Conservation (phyloP, 2,329 filamentous ascomycete genomes). For the Trichoderma koningiopsis region DNA sequence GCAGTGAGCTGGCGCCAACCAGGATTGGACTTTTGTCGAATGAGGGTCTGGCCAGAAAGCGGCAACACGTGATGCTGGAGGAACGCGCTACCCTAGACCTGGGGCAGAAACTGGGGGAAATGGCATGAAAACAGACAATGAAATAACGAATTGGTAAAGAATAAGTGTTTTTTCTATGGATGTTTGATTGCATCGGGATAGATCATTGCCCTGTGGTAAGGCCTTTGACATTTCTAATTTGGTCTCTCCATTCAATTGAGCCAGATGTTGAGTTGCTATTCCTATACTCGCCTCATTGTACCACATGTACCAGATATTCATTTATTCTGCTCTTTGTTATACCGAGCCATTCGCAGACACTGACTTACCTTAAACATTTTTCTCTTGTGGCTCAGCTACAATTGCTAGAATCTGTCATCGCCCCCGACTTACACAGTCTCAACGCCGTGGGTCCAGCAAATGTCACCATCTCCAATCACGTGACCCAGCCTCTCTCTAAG, state of each 20-base stretch:
- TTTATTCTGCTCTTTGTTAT: background rate
- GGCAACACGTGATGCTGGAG: constrained; percentile 7
- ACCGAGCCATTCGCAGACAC: background rate
- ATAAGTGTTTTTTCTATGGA: background rate
- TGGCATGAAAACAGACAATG: background rate
- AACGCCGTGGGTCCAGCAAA: background rate
- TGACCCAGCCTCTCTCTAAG: constrained; percentile 14
- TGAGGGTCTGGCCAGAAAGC: constrained; percentile 2
- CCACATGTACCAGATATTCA: background rate
- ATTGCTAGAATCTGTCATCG: background rate
- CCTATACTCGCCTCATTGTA: background rate
- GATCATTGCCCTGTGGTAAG: background rate
- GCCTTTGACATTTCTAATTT: background rate
- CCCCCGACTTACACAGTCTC: background rate
- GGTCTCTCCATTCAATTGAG: background rate
- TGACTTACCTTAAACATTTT: background rate
- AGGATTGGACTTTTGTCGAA: background rate
- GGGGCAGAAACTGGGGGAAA: background rate
- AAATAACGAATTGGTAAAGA: background rate
- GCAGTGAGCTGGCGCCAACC: background rate
- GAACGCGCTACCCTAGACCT: background rate
- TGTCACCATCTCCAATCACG: constrained; percentile 15
- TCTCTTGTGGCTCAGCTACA: background rate
- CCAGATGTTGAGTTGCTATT: background rate
- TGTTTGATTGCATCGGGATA: background rate